Base-by-base conservation (phyloP, 1,139 yeast species). In the Lodderomyces margitis region DNA sequence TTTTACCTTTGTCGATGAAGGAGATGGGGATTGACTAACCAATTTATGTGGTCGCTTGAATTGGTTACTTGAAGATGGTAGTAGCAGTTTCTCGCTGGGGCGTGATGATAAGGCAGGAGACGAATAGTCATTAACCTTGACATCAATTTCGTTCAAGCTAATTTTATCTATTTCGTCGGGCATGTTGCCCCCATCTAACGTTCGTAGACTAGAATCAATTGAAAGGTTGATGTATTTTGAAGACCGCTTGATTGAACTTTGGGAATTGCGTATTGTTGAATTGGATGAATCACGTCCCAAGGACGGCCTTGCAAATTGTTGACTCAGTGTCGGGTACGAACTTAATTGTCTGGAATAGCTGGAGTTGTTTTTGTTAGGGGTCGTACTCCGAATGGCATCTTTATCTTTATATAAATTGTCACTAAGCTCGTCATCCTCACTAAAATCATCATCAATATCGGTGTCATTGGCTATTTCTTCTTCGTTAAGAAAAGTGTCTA, bases 1-100 rank as follows among this genome's bases (percentile, higher is more conserved):
- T 28, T 28, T 28, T 15, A 28, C 32, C 19, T 28, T 28, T 28
- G 32, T 7, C 9, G 66, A 54, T n/a, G 66, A 56, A 3, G 75
- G 75, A 6, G 76, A 69, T 2, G 77, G 76, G 9, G 72, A 66
- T 49, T 70, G 76, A 46, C 74, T 67, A 15, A 71, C 70, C 39
- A 73, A 57, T 46, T 69, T 67, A 46, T 75, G 78, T 1, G 78
- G 75, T 33, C 78, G 60, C 47, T 74, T 74, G 49, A 68, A 72
- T 47, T 70, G 71, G 47, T 71, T 71, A 46, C 45, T 57, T 33
- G 44, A 17, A 25, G 25, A 23, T 37, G 31, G 38, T 37, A 11
- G 36, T 36, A 48, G 46, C 37, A 57, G 52, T 36, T 14, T 32
- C 9, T 36, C 31, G n/a, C 16, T 19, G 15, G n/a, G 5, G n/a